A percentile compares a stretch with the other conserved stretches of the same genome.
phyloP scores from a whole-genome alignment of 148 eudicot genomes.

The Chenopodium quinoa region DNA sequence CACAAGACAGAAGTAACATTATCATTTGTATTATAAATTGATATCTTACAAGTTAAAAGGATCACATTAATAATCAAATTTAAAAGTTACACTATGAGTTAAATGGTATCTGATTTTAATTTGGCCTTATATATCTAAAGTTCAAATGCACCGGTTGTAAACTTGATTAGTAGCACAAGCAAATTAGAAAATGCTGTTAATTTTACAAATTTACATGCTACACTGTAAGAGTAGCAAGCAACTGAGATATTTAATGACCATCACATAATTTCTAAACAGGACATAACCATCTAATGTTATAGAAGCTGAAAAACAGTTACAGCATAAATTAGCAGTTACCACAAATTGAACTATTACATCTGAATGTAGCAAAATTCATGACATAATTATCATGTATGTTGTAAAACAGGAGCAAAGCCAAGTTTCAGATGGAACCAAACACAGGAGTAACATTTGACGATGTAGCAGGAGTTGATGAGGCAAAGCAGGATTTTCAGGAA shows the following conservation, averaged over 20 bases:
- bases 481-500: slow-evolving; percentile 83
- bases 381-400: not conserved
- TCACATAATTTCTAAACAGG: not conserved
- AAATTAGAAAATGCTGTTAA: not conserved
- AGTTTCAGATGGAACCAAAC: slow-evolving; percentile 88
- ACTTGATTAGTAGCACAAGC: not conserved
- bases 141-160: too few relatives aligned
- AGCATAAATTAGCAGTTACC: too few relatives aligned
- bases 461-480: slow-evolving; percentile 89
- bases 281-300: too few relatives aligned
- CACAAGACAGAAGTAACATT: too few relatives aligned
- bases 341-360: not conserved
- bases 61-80: too few relatives aligned
- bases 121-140: not conserved
- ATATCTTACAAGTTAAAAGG: too few relatives aligned
- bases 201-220: too few relatives aligned
- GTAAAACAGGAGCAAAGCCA: slow-evolving; percentile 78
- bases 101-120: not conserved
- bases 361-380: not conserved
- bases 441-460: slow-evolving; percentile 85
- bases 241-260: too few relatives aligned
- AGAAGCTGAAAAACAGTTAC: too few relatives aligned
- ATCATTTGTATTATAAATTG: too few relatives aligned
- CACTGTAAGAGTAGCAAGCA: not conserved
- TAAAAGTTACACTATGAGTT: too few relatives aligned